These are phyloP conservation scores for Solanum lignicaule DNA, from an alignment of 257 asterid genomes.

Conservation along the genomic window DNA sequence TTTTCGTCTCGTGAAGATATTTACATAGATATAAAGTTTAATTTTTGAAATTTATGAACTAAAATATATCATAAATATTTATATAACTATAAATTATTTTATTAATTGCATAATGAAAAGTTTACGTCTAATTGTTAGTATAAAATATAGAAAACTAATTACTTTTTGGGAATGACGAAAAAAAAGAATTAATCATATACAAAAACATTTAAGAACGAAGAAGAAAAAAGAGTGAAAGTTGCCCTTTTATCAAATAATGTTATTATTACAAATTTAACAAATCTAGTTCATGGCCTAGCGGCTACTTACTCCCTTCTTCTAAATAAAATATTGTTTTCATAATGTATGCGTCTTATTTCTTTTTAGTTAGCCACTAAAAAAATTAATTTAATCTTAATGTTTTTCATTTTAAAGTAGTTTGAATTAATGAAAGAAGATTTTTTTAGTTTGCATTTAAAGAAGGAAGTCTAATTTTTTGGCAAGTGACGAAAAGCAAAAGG, in stretches of 20 bases:
- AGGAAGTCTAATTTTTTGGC: neutral
- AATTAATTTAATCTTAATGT: too few relatives aligned
- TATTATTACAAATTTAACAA: neutral
- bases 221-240: neutral
- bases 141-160: neutral
- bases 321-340: neutral
- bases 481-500: neutral
- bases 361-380: neutral
- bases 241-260: neutral
- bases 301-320: neutral
- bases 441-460: neutral
- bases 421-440: neutral
- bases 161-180: neutral
- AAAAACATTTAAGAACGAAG: neutral
- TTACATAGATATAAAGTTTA: neutral
- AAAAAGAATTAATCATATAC: neutral
- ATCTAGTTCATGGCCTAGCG: neutral
- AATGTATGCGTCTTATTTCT: neutral
- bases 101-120: neutral
- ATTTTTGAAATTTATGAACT: neutral
- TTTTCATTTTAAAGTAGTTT: neutral
- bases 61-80: neutral
- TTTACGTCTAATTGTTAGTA: neutral
- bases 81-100: neutral
- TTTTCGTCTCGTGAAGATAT: too few relatives aligned